These are phyloP conservation scores for Vaccinium corymbosum DNA, from an alignment of 148 eudicot genomes.

Conservation along the genomic window DNA sequence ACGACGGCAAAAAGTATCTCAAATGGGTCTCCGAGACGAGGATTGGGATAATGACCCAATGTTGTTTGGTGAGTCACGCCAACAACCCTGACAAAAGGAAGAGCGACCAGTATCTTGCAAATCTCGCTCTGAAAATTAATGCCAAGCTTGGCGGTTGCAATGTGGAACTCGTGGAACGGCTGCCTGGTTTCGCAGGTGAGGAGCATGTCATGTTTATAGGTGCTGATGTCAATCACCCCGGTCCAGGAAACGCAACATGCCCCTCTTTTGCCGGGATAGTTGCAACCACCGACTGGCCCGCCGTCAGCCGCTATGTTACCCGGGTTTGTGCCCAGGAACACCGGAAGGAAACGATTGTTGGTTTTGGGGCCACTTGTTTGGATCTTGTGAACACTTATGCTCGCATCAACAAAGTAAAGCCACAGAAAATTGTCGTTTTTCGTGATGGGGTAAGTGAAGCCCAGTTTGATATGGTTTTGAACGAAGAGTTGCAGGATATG, in stretches of 20 bases:
- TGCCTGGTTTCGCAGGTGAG: conserved; percentile 25
- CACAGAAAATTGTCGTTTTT: conserved; percentile 32
- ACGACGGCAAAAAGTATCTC: conserved; percentile 39
- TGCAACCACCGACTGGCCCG: conserved; percentile 43
- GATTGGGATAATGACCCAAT: conserved; percentile 67
- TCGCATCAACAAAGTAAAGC: conserved; percentile 26
- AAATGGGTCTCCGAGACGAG: conserved; percentile 62
- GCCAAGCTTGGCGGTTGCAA: conserved; percentile 68
- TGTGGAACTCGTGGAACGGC: conserved; percentile 35
- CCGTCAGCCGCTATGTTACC: conserved; percentile 32
- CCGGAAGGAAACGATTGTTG: conserved; percentile 27
- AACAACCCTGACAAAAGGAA: conserved; percentile 22
- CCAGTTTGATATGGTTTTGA: conserved; percentile 41
- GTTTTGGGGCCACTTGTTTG: conserved; percentile 33
- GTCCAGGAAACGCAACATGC: conserved; percentile 7
- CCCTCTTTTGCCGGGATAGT: conserved; percentile 45
- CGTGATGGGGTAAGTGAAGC: conserved; percentile 48
- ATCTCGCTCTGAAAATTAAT: conserved; percentile 70
- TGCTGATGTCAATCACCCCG: conserved; percentile 52
- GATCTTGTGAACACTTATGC: conserved; percentile 32
- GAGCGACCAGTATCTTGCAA: conserved; percentile 51
- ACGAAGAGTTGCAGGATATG: conserved; percentile 30
- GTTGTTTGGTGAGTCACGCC: conserved; percentile 50
- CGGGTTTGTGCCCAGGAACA: conserved; percentile 30
- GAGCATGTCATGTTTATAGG: conserved; percentile 52